These are phyloP conservation scores for Aspergillus glaucus DNA, from an alignment of 2,329 filamentous ascomycete genomes.

Conservation along the genomic window DNA sequence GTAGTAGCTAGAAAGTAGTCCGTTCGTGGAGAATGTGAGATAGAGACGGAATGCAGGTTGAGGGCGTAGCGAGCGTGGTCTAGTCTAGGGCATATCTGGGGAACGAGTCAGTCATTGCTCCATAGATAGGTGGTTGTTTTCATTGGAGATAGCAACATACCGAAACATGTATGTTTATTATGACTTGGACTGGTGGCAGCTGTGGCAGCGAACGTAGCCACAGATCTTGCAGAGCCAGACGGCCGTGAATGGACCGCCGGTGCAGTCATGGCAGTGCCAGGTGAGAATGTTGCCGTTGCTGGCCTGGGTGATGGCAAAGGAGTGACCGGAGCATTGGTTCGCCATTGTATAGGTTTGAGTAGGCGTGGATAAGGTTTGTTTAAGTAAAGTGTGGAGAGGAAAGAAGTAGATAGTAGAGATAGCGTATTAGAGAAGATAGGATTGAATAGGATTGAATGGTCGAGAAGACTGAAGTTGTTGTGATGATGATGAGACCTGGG, in stretches of 20 bases:
- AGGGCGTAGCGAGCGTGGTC: too few species aligned
- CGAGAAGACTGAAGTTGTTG: too few species aligned
- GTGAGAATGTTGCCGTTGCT: conserved; percentile 39
- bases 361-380: not conserved
- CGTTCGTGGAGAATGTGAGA: too few species aligned
- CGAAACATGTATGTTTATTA: conserved; percentile 15
- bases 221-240: conserved; percentile 41
- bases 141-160: not conserved
- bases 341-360: conserved; percentile 23
- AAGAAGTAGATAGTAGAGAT: not conserved
- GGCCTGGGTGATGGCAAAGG: conserved; percentile 34
- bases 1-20: too few species aligned
- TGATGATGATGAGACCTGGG: too few species aligned
- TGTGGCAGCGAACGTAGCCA: conserved; percentile 36
- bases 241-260: conserved; percentile 34
- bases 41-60: too few species aligned
- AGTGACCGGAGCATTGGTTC: conserved; percentile 35
- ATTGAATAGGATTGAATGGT: too few species aligned
- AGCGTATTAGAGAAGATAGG: too few species aligned
- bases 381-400: not conserved
- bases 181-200: conserved; percentile 32
- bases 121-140: too few species aligned
- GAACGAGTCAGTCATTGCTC: too few species aligned
- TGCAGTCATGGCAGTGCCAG: conserved; percentile 40
- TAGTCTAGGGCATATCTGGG: too few species aligned